Conservation (phyloP, 2,329 filamentous ascomycete species). For the Diaporthe velutina region DNA sequence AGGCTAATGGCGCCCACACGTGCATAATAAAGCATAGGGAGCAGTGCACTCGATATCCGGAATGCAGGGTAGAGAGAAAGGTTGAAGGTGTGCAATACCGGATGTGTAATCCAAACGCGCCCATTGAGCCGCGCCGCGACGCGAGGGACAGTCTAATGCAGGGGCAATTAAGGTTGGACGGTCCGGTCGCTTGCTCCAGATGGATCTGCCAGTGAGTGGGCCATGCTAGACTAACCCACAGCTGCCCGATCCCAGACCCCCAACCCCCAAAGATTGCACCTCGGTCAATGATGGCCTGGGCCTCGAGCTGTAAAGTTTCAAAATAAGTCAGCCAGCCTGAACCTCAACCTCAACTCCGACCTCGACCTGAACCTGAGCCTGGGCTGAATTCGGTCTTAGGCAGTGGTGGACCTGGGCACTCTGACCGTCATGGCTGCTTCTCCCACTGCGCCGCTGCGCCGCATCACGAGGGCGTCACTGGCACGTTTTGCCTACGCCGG, state of each 20-base stretch:
- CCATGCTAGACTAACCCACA: background rate
- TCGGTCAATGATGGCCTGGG: background rate
- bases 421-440: constrained; percentile 42
- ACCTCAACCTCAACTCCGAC: background rate
- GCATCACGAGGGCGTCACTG: constrained; percentile 63
- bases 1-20: accelerated
- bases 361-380: background rate
- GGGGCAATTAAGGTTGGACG: background rate
- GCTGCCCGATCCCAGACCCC: background rate
- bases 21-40: too few species aligned
- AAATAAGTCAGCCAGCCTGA: background rate
- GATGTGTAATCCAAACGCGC: background rate
- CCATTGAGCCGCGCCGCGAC: background rate
- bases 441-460: constrained; percentile 50
- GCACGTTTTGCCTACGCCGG: constrained; percentile 59
- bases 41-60: background rate
- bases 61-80: background rate
- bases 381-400: background rate
- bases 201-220: too few species aligned
- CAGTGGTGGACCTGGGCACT: background rate
- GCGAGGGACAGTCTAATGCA: background rate
- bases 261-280: background rate
- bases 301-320: background rate
- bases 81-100: background rate
- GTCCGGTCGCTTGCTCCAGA: background rate